A percentile compares a stretch with the other conserved stretches of the same genome.
Evolutionary conservation across 148 eudicot species (phyloP).

Genomic region (Nepenthes mirabilis): DNA sequence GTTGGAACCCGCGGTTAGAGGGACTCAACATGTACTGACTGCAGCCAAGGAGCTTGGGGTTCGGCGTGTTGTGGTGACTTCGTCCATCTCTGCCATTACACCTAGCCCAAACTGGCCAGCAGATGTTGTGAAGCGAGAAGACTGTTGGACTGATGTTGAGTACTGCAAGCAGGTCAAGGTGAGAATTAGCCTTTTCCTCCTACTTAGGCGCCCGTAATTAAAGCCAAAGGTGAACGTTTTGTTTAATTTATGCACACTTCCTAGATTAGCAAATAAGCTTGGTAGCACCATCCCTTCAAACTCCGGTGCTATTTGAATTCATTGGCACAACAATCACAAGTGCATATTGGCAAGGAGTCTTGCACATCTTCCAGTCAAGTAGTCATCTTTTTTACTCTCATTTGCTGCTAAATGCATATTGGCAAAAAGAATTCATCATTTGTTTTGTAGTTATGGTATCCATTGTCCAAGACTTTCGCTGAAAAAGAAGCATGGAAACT

Average conservation of each 20-base stretch:
- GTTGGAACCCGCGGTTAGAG: constrained; percentile 64
- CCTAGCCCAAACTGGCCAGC: constrained; percentile 80
- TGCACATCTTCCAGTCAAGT: too few relatives aligned
- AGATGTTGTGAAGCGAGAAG: constrained; percentile 47
- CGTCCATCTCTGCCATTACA: constrained; percentile 57
- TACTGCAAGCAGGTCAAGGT: constrained; percentile 61
- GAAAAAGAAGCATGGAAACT: constrained; percentile 91
- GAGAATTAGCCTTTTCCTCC: neutral
- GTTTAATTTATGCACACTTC: too few relatives aligned
- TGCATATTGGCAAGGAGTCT: too few relatives aligned
- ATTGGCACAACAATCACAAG: too few relatives aligned
- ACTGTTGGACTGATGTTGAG: constrained; percentile 83
- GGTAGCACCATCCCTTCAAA: too few relatives aligned
- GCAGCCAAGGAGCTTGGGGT: constrained; percentile 79
- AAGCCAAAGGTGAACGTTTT: too few relatives aligned
- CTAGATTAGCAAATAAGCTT: too few relatives aligned
- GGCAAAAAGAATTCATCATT: neutral
- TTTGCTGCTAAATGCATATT: too few relatives aligned
- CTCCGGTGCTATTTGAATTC: too few relatives aligned
- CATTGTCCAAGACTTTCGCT: constrained; percentile 69
- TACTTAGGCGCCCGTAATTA: too few relatives aligned
- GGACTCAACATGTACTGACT: constrained; percentile 64
- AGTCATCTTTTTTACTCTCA: too few relatives aligned
- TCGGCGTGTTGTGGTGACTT: constrained; percentile 78
- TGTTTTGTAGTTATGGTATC: constrained; percentile 60